These are phyloP conservation scores for Lactarius indigo DNA, from an alignment of 768 basidiomycete genomes.

Conservation along the genomic window DNA sequence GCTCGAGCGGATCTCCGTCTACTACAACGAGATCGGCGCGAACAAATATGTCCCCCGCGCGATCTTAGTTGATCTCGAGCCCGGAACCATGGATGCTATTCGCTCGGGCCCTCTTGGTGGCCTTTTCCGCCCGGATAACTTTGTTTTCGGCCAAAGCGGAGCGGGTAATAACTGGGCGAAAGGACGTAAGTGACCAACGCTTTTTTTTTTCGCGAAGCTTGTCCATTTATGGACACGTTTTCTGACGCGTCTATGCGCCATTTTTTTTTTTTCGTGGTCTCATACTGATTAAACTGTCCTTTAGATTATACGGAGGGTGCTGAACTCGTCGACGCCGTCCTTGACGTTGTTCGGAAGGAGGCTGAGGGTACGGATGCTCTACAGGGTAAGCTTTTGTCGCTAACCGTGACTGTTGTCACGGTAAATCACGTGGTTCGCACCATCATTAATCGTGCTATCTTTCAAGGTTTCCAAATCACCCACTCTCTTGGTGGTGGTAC, in stretches of 20 bases:
- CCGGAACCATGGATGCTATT: conserved; percentile 93
- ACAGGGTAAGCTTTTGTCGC: conserved; percentile 64
- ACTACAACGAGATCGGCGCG: conserved; percentile 94
- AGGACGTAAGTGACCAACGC: conserved; percentile 72
- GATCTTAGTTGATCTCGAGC: conserved; percentile 95
- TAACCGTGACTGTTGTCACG: conserved; percentile 10
- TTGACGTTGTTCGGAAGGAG: conserved; percentile 98
- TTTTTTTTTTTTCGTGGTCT: conserved; percentile 25
- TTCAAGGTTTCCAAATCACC: conserved; percentile 92
- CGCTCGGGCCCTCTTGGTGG: conserved; percentile 85
- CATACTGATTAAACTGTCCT: conserved; percentile 17
- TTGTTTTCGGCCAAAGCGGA: conserved; percentile 96
- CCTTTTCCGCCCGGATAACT: conserved; percentile 98
- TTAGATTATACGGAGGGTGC: conserved; percentile 92
- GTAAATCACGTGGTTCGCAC: conserved; percentile 19
- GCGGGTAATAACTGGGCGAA: conserved; percentile 99
- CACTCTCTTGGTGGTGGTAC: conserved; percentile 99
- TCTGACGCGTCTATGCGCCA: conserved; percentile 19
- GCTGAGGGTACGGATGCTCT: conserved; percentile 97
- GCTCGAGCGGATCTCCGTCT: conserved; percentile 95
- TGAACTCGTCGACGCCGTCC: conserved; percentile 96
- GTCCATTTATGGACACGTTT: conserved; percentile 1
- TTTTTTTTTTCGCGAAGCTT: background rate
- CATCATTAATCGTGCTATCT: background rate
- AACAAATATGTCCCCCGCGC: conserved; percentile 99